Evolutionary conservation across 345 rosid genomes (phyloP).

Genomic region (Mercurialis annua): DNA sequence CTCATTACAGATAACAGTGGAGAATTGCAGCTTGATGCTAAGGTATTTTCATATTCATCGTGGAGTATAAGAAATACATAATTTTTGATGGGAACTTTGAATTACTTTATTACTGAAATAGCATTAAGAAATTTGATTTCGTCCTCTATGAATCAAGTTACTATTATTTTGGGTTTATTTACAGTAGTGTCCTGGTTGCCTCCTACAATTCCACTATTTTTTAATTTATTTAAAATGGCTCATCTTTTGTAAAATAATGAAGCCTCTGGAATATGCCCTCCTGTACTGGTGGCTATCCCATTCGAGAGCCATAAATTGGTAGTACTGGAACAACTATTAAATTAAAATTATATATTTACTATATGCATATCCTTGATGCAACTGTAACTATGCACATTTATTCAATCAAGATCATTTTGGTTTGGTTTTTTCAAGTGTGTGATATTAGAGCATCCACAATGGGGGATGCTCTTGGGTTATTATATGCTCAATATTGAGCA

Average conservation of each 20-base stretch:
- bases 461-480: too few species aligned
- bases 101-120: neutral
- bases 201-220: too few species aligned
- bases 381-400: neutral
- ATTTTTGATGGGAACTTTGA: neutral
- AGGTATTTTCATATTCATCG: conserved; percentile 39
- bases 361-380: neutral
- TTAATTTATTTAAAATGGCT: too few species aligned
- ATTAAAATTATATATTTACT: neutral
- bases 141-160: neutral
- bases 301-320: neutral
- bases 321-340: neutral
- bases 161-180: neutral
- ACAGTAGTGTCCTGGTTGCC: neutral
- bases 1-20: conserved; percentile 53
- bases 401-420: neutral
- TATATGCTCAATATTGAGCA: too few species aligned
- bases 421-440: neutral
- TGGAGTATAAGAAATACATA: neutral
- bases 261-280: neutral
- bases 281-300: neutral
- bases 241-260: too few species aligned
- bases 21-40: conserved; percentile 77
- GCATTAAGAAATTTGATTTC: neutral
- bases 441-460: neutral